Evolutionary conservation across 2,329 filamentous ascomycete species (phyloP).

Genomic region (Ambrosiella beaveri): DNA sequence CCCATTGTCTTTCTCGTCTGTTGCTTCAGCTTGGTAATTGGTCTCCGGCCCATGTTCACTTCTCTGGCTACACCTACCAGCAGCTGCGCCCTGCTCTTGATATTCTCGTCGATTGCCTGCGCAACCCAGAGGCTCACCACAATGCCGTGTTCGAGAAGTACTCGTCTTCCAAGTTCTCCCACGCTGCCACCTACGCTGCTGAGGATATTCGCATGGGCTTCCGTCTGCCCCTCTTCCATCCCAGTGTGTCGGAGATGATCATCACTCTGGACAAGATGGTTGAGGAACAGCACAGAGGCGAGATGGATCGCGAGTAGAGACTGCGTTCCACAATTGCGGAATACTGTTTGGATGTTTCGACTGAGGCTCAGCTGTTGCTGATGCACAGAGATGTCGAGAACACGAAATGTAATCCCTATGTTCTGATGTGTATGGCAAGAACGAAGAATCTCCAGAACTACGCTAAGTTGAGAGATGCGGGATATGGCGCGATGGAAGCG

Average conservation of each 20-base stretch:
- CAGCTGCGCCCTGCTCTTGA: slow-evolving; percentile 65
- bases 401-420: no score
- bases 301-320: slow-evolving; percentile 4
- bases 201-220: slow-evolving; percentile 49
- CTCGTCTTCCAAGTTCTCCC: slow-evolving; percentile 70
- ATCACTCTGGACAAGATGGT: slow-evolving; percentile 2
- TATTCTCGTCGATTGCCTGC: slow-evolving; percentile 76
- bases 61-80: slow-evolving; percentile 78
- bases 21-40: slow-evolving; percentile 85
- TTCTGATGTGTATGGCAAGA: no score
- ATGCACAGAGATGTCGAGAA: background rate
- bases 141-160: slow-evolving; percentile 84
- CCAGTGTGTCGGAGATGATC: slow-evolving; percentile 12
- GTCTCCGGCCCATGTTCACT: slow-evolving; percentile 73
- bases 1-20: slow-evolving; percentile 77
- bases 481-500: no score
- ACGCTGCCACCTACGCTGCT: slow-evolving; percentile 65
- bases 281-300: background rate
- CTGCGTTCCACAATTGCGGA: slow-evolving; percentile 3
- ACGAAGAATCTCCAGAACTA: no score
- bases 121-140: slow-evolving; percentile 66
- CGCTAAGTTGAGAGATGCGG: no score
- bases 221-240: slow-evolving; percentile 23
- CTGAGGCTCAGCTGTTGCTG: background rate
- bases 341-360: background rate